Conservation (phyloP, 2,329 filamentous ascomycete genomes). For the Cordyceps militaris region DNA sequence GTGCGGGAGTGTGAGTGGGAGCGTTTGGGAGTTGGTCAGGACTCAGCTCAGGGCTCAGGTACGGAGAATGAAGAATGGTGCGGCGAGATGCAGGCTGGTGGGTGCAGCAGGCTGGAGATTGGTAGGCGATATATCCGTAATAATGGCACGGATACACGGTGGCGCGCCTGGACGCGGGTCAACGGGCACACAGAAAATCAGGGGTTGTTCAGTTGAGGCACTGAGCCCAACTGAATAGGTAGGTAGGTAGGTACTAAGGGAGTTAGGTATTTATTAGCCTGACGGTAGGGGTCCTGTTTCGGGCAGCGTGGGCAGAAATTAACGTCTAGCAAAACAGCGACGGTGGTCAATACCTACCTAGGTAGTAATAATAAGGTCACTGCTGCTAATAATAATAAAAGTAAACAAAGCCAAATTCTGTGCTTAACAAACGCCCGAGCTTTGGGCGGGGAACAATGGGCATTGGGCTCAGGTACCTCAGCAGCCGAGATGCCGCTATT, state of each 20-base stretch:
- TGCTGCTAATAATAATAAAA: not conserved
- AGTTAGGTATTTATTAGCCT: not conserved
- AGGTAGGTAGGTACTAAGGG: too few relatives aligned
- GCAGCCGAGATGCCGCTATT: not conserved
- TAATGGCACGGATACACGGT: not conserved
- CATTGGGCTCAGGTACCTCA: not conserved
- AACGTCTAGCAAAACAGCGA: not conserved
- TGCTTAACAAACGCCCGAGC: too few relatives aligned
- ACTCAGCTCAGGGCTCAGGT: too few relatives aligned
- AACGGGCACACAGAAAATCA: too few relatives aligned
- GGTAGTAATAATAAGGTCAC: not conserved
- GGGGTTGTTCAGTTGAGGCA: too few relatives aligned
- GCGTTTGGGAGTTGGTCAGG: conserved; percentile 10
- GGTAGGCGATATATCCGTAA: not conserved
- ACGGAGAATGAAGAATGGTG: not conserved
- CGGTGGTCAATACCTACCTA: not conserved
- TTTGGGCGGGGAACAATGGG: not conserved
- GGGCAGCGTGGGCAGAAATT: conserved; percentile 5
- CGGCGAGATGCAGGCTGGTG: conserved; percentile 5
- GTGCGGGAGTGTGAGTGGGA: conserved; percentile 3
- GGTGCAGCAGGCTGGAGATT: not conserved
- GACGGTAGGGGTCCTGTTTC: conserved; percentile 3
- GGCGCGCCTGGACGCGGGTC: conserved; percentile 8
- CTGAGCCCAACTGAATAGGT: too few relatives aligned
- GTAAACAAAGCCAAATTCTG: too few relatives aligned